phyloP scores from a whole-genome alignment of 805 yeast species.

The Nakazawaea laoshanensis region DNA sequence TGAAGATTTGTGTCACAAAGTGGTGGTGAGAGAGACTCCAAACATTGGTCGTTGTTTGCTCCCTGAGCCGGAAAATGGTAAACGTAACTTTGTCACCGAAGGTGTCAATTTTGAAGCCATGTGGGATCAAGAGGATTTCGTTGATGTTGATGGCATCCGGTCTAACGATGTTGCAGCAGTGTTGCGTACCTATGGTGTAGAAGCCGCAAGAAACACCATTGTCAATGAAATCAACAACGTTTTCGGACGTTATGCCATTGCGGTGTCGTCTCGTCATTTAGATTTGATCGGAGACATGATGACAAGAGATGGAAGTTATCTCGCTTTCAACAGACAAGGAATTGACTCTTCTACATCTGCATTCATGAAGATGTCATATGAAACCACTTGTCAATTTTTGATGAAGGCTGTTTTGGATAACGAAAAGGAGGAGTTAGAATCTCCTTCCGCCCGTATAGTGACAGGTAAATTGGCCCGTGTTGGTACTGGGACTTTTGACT shows the following conservation, averaged over 20 bases:
- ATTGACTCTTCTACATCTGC: constrained; percentile 93
- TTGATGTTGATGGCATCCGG: constrained; percentile 80
- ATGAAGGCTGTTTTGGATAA: constrained; percentile 94
- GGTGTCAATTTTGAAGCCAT: constrained; percentile 96
- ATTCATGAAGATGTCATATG: constrained; percentile 98
- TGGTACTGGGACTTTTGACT: constrained; percentile 95
- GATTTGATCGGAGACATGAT: constrained; percentile 97
- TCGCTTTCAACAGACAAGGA: constrained; percentile 98
- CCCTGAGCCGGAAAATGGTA: constrained; percentile 63
- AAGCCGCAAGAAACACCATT: constrained; percentile 97
- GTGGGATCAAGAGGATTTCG: constrained; percentile 96
- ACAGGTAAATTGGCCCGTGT: constrained; percentile 84
- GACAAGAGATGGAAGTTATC: constrained; percentile 97
- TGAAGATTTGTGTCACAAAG: constrained; percentile 82
- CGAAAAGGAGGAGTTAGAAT: constrained; percentile 77
- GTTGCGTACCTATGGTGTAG: constrained; percentile 89
- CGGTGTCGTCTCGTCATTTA: constrained; percentile 88
- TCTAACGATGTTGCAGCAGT: constrained; percentile 94
- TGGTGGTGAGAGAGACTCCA: constrained; percentile 89
- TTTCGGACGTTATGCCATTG: constrained; percentile 91
- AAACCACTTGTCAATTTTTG: constrained; percentile 94
- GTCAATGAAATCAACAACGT: constrained; percentile 94
- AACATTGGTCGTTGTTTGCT: constrained; percentile 88
- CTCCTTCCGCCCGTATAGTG: constrained; percentile 91
- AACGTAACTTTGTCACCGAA: constrained; percentile 82